A percentile compares a stretch with the other conserved stretches of the same genome.
Evolutionary conservation across 345 rosid genomes (phyloP).

Genomic region (Firmiana major): DNA sequence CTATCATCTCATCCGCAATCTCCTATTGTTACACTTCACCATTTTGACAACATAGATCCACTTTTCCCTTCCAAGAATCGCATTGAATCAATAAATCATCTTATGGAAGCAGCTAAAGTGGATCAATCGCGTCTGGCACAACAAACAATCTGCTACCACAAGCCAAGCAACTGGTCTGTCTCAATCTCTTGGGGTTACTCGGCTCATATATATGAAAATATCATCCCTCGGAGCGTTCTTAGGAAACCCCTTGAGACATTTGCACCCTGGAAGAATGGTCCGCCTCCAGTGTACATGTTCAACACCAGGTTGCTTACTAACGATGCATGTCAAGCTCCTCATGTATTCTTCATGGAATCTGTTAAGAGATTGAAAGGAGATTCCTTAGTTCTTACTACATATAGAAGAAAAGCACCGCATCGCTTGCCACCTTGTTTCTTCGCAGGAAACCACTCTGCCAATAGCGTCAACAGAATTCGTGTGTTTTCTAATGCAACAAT

Average conservation of each 20-base stretch:
- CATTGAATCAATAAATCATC: too few relatives aligned
- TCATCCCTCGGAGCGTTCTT: constrained; percentile 38
- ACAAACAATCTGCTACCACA: constrained; percentile 54
- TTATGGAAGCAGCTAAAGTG: constrained; percentile 54
- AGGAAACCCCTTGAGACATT: constrained; percentile 50
- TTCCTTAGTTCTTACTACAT: constrained; percentile 30
- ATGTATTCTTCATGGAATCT: constrained; percentile 3
- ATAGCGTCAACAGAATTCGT: too few relatives aligned
- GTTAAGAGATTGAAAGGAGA: constrained; percentile 19
- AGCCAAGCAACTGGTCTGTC: constrained; percentile 47
- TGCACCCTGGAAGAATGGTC: neutral
- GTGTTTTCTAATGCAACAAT: too few relatives aligned
- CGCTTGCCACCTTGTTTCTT: too few relatives aligned
- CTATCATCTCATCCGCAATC: constrained; percentile 50
- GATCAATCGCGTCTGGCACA: too few relatives aligned
- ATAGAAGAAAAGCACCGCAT: too few relatives aligned
- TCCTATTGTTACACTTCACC: constrained; percentile 49
- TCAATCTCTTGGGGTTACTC: constrained; percentile 67
- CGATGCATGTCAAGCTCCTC: neutral
- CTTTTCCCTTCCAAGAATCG: constrained; percentile 52
- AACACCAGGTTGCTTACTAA: neutral
- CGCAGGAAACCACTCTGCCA: too few relatives aligned
- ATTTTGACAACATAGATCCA: constrained; percentile 50
- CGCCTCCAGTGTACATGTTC: constrained; percentile 15
- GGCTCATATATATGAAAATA: constrained; percentile 33